Base-by-base conservation (phyloP, 148 eudicot species). In the Fagopyrum homotropicum region DNA sequence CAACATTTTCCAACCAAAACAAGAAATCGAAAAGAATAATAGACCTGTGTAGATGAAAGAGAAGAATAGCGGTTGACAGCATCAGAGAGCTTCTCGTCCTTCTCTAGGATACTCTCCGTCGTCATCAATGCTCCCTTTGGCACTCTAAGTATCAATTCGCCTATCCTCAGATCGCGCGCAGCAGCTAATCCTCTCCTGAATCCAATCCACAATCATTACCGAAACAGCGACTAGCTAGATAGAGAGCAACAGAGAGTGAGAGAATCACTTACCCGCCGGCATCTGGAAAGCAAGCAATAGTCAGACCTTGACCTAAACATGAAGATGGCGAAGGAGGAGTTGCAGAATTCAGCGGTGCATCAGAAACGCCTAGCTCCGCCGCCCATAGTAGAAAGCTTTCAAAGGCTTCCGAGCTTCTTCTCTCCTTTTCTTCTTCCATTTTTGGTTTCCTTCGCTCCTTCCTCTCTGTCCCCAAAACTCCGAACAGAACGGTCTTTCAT, bases 111-210 rank as follows among this genome's bases (percentile, higher is more conserved):
- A 78, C 83, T 79, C 46, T 88, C 81, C 26, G 76, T 87, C 0
- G 91, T 90, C 88, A 94, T 77, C 59, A 94, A 73, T 50, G 89
- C 89, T 11, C 76, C 77, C 76, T 89, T 88, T 1, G 97, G 98
- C 17, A 88, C 98, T 80, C 88, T 94, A 6, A 94, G 81, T 66
- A 94, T 86, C 80, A 92, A 79, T 75, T 94, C 98, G 22, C 98
- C 98, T 82, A 83, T 90, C 8, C 77, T 75, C 73, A 94, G 85
- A 69, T 84, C 90, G 66, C 98, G 96, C 1, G 66, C 87, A 40
- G 98, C 93, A 7, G 81, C 97, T 75, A 94, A 86, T 40, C 98
- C 98, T 77, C 98, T 86, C 85, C 98, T 94, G 82, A 81, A 84
- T 40, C 7, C 71, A 66, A 12, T 40, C 6, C 45, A 71, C 54